Evolutionary conservation across 345 rosid genomes (phyloP), one percentile per base, ranked within the genome.

Genomic region (Cochlearia excelsa): DNA sequence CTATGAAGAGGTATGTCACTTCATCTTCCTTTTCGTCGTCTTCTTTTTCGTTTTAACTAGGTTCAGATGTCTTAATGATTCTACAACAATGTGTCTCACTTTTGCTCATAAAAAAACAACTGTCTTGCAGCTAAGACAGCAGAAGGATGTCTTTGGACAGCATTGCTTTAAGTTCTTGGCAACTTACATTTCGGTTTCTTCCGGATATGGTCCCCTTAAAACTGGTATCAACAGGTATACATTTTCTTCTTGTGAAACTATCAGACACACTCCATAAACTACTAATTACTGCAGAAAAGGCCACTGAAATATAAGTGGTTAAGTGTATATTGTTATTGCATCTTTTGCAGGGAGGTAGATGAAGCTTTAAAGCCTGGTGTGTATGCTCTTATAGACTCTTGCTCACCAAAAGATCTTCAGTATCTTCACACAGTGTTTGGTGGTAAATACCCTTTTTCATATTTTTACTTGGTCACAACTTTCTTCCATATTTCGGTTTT

Each of bases 341-440:
- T 61, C 42, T 50, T 49, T 68, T 59, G 59, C 84, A 93, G 99
- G 80, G 95, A 93, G 72, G 66, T 86, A 63, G 90, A 89, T 57
- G 97, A 83, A 75, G 95, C 97, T 60, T 74, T 93, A 61, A 87
- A 65, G 61, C 95, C 99, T 30, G 97, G 95, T 59, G 79, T 93
- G 9, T 82, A 85, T 75, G 97, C 99, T 59, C 67, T 93, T 59
- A 76, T 93, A 65, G 99, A 93, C 65, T 75, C 82, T 56, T 93
- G 99, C 74, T 78, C 89, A 29, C 79, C 78, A 6, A 71, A 82
- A 40, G 91, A 93, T 72, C 84, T 85, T 70, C 97, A 89, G 41
- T 75, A 83, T 83, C 95, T 93, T 51, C 95, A 93, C 68, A 81
- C 89, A 16, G 76, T 68, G 62, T 87, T 83, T 77, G 97, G 95